phyloP scores from a whole-genome alignment of 2,329 filamentous ascomycete species.

The Pseudopyricularia cyperi region DNA sequence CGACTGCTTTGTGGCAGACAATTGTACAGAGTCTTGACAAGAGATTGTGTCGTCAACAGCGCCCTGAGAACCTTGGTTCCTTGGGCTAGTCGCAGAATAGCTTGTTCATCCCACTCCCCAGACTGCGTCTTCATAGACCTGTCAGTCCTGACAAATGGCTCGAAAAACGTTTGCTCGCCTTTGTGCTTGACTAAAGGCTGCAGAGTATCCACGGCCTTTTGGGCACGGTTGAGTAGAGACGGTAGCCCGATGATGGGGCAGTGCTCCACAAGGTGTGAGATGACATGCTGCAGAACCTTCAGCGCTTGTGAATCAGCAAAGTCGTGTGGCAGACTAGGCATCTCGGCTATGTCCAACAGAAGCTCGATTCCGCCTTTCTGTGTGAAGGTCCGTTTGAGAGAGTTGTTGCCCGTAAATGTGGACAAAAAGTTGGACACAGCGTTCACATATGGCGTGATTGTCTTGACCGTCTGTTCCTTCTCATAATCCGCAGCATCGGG shows the following conservation, averaged over 20 bases:
- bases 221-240: slow-evolving; percentile 62
- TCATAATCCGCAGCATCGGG: slow-evolving; percentile 8
- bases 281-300: slow-evolving; percentile 57
- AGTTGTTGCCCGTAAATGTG: slow-evolving; percentile 61
- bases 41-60: slow-evolving; percentile 61
- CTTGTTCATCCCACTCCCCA: slow-evolving; percentile 19
- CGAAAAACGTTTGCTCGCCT: slow-evolving; percentile 54
- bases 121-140: slow-evolving; percentile 14
- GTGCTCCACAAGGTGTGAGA: slow-evolving; percentile 67
- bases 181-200: slow-evolving; percentile 47
- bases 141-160: slow-evolving; percentile 43
- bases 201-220: slow-evolving; percentile 55
- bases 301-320: slow-evolving; percentile 55
- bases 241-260: slow-evolving; percentile 73
- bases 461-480: slow-evolving; percentile 13
- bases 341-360: slow-evolving; percentile 70
- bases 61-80: slow-evolving; percentile 73
- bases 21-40: slow-evolving; percentile 62
- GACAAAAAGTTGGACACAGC: slow-evolving; percentile 65
- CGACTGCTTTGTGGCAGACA: slow-evolving; percentile 61
- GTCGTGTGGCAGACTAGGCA: slow-evolving; percentile 66
- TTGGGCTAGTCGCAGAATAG: slow-evolving; percentile 30
- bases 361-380: slow-evolving; percentile 70
- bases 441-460: slow-evolving; percentile 57
- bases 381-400: slow-evolving; percentile 62